phyloP scores from a whole-genome alignment of 805 yeast genomes.

The Kockiozyma suomiensis region DNA sequence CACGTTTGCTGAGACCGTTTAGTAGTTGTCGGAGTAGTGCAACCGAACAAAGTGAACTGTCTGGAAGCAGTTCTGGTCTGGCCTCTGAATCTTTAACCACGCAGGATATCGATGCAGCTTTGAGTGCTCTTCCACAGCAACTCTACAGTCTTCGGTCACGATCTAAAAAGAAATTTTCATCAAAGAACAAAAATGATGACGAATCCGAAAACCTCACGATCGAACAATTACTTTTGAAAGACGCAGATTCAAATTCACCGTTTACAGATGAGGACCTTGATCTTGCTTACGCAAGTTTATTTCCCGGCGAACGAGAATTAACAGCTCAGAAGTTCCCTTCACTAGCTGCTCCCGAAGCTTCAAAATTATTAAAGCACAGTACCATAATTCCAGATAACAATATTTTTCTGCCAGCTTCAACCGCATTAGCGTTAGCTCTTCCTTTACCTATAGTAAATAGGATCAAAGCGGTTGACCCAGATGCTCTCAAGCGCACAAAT shows the following conservation, averaged over 20 bases:
- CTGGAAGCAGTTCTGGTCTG: too few species aligned
- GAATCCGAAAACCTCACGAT: neutral
- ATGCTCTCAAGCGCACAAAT: conserved; percentile 19
- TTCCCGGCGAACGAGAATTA: conserved; percentile 7
- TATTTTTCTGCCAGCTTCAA: conserved; percentile 8
- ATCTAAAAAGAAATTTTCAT: neutral
- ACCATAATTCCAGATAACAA: neutral
- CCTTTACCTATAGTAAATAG: conserved; percentile 31
- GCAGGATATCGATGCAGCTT: neutral
- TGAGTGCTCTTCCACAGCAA: neutral
- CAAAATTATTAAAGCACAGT: neutral
- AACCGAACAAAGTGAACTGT: too few species aligned
- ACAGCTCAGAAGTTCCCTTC: neutral
- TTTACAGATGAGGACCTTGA: conserved; percentile 31
- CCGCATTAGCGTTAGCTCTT: conserved; percentile 12
- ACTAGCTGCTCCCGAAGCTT: neutral
- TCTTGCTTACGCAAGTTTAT: conserved; percentile 17
- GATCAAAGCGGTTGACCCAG: conserved; percentile 16
- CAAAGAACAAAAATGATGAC: neutral
- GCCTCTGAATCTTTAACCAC: neutral
- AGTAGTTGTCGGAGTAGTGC: too few species aligned
- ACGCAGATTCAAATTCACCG: neutral
- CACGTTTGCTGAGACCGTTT: too few species aligned
- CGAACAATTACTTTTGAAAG: neutral
- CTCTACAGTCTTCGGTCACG: neutral